These are phyloP conservation scores for Ophiorrhiza pumila DNA, from an alignment of 257 asterid species.

Conservation along the genomic window DNA sequence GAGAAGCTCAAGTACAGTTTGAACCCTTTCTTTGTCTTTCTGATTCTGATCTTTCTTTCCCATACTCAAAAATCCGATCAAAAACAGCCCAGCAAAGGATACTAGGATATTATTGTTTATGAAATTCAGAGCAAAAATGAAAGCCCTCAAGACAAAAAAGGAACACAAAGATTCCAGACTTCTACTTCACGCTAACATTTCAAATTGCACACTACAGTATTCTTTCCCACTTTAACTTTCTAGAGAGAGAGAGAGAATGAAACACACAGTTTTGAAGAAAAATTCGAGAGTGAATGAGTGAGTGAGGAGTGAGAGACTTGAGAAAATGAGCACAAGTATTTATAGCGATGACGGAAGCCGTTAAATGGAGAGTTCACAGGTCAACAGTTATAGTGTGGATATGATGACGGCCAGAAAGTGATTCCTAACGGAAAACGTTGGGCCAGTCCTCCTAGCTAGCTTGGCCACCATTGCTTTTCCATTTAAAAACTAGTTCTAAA, in stretches of 20 bases:
- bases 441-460: conserved; percentile 29
- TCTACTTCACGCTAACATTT: conserved; percentile 71
- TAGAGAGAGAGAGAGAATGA: conserved; percentile 24
- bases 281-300: conserved; percentile 7
- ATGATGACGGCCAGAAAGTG: conserved; percentile 45
- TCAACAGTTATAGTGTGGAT: conserved; percentile 14
- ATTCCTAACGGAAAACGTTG: conserved; percentile 57
- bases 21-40: conserved; percentile 54
- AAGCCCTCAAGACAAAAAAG: conserved; percentile 24
- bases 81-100: conserved; percentile 4
- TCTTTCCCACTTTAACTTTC: not conserved
- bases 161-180: conserved; percentile 53
- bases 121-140: not conserved
- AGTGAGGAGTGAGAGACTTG: conserved; percentile 30
- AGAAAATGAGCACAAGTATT: conserved; percentile 35
- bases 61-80: conserved; percentile 46
- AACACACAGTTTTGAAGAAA: not conserved
- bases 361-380: conserved; percentile 17
- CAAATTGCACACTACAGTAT: conserved; percentile 21
- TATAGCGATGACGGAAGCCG: conserved; percentile 61
- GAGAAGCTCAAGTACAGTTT: conserved; percentile 64
- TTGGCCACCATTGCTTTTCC: conserved; percentile 8
- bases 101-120: not conserved
- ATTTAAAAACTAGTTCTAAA: not conserved
- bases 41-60: conserved; percentile 62